Evolutionary conservation across 257 asterid genomes (phyloP).

Genomic region (Scutellaria minor): DNA sequence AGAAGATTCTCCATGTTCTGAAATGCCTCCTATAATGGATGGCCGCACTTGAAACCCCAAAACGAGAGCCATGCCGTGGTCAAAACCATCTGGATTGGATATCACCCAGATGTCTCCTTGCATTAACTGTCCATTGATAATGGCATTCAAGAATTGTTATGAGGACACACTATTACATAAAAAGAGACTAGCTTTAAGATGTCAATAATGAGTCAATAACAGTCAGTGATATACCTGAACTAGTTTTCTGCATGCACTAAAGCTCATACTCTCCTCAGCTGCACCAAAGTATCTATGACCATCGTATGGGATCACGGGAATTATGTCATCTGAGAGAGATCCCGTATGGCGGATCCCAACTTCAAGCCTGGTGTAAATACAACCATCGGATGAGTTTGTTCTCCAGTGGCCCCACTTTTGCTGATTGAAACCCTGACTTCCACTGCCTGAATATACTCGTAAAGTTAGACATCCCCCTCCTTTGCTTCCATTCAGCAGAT

Average conservation of each 20-base stretch:
- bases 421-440: conserved; percentile 62
- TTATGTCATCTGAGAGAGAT: conserved; percentile 42
- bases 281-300: conserved; percentile 47
- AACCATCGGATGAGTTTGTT: conserved; percentile 64
- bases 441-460: conserved; percentile 55
- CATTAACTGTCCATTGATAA: conserved; percentile 69
- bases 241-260: conserved; percentile 77
- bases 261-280: conserved; percentile 79
- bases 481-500: conserved; percentile 57
- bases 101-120: conserved; percentile 88
- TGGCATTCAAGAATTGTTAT: neutral
- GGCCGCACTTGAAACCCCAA: conserved; percentile 70
- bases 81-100: conserved; percentile 66
- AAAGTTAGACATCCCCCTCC: conserved; percentile 65
- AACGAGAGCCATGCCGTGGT: conserved; percentile 80
- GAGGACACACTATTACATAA: neutral
- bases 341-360: conserved; percentile 51
- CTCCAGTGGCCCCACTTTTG: conserved; percentile 72
- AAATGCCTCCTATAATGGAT: conserved; percentile 44
- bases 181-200: neutral
- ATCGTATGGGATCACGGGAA: conserved; percentile 32
- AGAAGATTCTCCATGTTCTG: conserved; percentile 65
- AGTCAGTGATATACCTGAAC: conserved; percentile 69
- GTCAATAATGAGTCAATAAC: neutral
- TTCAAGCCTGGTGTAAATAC: conserved; percentile 56